Evolutionary conservation across 78 protist genomes (phyloP).

Genomic region (Dictyostelium brefeldianum): DNA sequence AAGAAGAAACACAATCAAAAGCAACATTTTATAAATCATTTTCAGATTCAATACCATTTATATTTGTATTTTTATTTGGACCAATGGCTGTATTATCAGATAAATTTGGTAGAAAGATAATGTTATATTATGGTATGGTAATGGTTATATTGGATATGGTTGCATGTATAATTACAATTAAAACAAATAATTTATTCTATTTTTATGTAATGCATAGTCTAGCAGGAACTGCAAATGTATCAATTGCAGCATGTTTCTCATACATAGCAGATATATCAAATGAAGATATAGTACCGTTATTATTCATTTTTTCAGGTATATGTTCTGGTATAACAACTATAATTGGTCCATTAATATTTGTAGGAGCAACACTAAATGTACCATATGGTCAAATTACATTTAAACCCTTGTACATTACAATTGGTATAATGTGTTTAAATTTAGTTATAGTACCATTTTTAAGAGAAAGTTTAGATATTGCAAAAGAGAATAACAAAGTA

Average conservation of each 20-base stretch:
- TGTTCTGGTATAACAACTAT: background rate
- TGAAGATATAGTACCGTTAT: background rate
- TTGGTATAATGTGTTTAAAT: background rate
- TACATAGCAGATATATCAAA: slow-evolving; percentile 9
- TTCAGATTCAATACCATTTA: slow-evolving; percentile 36
- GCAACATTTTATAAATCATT: slow-evolving; percentile 27
- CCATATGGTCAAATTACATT: background rate
- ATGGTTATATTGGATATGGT: background rate
- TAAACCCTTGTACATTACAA: background rate
- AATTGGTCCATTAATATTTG: background rate
- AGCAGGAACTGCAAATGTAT: background rate
- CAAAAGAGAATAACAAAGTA: slow-evolving; percentile 6
- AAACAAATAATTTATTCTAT: background rate
- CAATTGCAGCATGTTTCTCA: slow-evolving; percentile 6
- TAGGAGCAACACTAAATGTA: background rate
- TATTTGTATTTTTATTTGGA: slow-evolving; percentile 4
- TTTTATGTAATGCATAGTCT: background rate
- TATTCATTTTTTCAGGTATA: background rate
- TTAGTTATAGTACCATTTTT: background rate
- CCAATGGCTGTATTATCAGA: slow-evolving; percentile 17
- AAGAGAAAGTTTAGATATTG: background rate
- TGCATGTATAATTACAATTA: background rate
- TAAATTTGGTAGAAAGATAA: background rate
- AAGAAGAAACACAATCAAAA: background rate
- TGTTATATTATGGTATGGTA: background rate